phyloP scores from a whole-genome alignment of 345 rosid species.

The Gossypium bickii region DNA sequence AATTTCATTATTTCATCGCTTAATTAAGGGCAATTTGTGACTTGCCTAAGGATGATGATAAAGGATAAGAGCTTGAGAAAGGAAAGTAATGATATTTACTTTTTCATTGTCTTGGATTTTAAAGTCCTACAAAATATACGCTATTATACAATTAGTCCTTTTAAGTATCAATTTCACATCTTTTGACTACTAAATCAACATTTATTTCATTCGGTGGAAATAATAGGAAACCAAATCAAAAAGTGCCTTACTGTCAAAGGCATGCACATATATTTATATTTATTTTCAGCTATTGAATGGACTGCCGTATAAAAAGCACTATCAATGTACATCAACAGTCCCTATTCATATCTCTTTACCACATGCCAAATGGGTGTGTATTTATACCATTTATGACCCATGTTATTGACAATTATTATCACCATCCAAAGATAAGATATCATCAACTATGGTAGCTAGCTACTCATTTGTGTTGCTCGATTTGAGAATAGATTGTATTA shows the following conservation, averaged over 20 bases:
- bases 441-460: too few relatives aligned
- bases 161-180: too few relatives aligned
- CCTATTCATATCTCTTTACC: background rate
- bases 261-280: background rate
- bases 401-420: too few relatives aligned
- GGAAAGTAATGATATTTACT: background rate
- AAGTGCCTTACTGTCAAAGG: background rate
- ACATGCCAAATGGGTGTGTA: background rate
- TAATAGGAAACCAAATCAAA: background rate
- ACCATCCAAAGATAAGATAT: too few relatives aligned
- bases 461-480: too few relatives aligned
- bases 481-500: too few relatives aligned
- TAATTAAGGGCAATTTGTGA: background rate
- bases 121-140: background rate
- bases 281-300: background rate
- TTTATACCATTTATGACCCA: background rate
- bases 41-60: background rate
- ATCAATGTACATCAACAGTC: background rate
- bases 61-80: background rate
- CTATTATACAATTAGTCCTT: too few relatives aligned
- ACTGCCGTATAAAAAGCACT: background rate
- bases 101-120: background rate
- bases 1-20: background rate
- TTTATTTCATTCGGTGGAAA: background rate
- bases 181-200: background rate